A percentile compares a stretch with the other conserved stretches of the same genome.
These are phyloP conservation scores for Beta lomatogona DNA, from an alignment of 179 eudicot genomes.

Conservation along the genomic window DNA sequence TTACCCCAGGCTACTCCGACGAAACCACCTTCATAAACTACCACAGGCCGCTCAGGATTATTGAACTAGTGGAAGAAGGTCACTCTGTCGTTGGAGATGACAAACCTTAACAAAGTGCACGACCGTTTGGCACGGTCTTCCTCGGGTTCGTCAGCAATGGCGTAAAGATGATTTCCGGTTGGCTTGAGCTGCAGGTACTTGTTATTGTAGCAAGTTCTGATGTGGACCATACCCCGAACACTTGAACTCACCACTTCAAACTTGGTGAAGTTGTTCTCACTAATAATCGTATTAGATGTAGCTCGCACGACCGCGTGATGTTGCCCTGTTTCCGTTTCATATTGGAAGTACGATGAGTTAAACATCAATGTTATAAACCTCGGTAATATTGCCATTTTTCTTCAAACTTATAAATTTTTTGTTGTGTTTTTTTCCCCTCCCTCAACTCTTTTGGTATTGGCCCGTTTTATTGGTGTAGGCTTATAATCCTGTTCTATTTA, in stretches of 20 bases:
- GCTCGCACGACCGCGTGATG: background rate
- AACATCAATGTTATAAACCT: background rate
- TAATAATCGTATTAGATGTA: background rate
- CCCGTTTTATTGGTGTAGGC: background rate
- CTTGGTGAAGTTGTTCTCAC: background rate
- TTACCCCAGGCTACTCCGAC: too few species aligned
- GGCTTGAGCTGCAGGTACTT: background rate
- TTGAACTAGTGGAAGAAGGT: background rate
- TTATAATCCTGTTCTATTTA: background rate
- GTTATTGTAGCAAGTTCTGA: background rate
- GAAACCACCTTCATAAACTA: too few species aligned
- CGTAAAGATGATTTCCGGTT: background rate
- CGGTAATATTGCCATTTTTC: background rate
- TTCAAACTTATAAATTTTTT: background rate
- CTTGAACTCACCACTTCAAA: background rate
- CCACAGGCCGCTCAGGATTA: background rate
- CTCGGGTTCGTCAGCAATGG: background rate
- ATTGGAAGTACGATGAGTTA: background rate
- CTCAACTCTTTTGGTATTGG: background rate
- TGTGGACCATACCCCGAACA: background rate
- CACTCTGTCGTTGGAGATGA: background rate
- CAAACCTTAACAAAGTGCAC: background rate
- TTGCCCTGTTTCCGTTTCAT: background rate
- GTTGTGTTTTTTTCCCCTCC: background rate
- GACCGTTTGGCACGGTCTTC: background rate